phyloP scores from a whole-genome alignment of 345 rosid species.

The Lepidium didymum region DNA sequence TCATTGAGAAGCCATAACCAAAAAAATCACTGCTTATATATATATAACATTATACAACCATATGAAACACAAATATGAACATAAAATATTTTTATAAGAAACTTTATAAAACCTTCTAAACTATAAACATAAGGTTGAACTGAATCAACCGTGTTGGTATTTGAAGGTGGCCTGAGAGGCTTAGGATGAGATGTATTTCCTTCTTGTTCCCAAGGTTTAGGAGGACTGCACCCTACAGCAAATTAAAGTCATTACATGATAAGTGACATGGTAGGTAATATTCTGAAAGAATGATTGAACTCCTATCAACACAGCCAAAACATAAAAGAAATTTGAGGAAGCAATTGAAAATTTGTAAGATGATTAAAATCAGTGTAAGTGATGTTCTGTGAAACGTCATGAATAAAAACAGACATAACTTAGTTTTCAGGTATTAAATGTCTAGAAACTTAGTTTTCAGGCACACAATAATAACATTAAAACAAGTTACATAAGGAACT shows the following conservation, averaged over 20 bases:
- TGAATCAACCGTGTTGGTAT: slow-evolving; percentile 78
- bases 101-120: too few relatives aligned
- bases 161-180: slow-evolving; percentile 84
- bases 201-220: slow-evolving; percentile 99
- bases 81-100: too few relatives aligned
- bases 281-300: neutral
- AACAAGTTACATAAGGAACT: neutral
- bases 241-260: neutral
- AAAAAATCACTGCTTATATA: too few relatives aligned
- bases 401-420: neutral
- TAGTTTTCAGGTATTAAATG: too few relatives aligned
- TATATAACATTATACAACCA: too few relatives aligned
- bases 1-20: too few relatives aligned
- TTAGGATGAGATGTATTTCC: slow-evolving; percentile 60
- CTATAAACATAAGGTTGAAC: slow-evolving; percentile 82
- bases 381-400: neutral
- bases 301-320: neutral
- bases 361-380: neutral
- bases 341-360: neutral
- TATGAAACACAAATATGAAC: too few relatives aligned
- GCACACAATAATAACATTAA: neutral
- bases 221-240: slow-evolving; percentile 47
- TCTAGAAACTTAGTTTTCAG: too few relatives aligned
- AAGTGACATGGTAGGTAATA: neutral
- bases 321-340: neutral